Conservation (phyloP, 2,329 filamentous ascomycete genomes). For the Metarhizium album region DNA sequence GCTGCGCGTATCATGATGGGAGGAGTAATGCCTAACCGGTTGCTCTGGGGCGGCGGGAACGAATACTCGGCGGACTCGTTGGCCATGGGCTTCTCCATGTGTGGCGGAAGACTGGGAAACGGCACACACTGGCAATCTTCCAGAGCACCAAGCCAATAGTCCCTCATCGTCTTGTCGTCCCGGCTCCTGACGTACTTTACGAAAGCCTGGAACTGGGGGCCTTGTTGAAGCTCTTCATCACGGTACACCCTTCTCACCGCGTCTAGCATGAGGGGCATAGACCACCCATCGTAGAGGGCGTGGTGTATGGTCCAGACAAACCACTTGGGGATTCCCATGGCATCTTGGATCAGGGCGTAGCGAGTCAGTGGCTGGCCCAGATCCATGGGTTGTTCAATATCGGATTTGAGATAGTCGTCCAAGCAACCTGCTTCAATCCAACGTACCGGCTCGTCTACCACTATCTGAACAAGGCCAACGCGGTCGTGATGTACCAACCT, state of each 20-base stretch:
- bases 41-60: constrained; percentile 16
- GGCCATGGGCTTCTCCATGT: constrained; percentile 31
- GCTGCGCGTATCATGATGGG: not conserved
- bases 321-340: constrained; percentile 25
- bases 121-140: constrained; percentile 26
- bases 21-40: not conserved
- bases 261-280: constrained; percentile 33
- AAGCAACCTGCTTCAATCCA: constrained; percentile 18
- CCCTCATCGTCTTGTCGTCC: constrained; percentile 24
- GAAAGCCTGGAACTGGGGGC: constrained; percentile 29
- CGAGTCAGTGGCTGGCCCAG: constrained; percentile 30
- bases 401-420: constrained; percentile 23
- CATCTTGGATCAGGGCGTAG: constrained; percentile 25
- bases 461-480: constrained; percentile 31
- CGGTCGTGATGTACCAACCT: constrained; percentile 30
- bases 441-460: constrained; percentile 24
- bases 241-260: constrained; percentile 12
- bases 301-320: constrained; percentile 33
- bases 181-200: constrained; percentile 30
- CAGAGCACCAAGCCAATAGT: constrained; percentile 32
- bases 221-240: not conserved
- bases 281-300: constrained; percentile 36
- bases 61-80: constrained; percentile 32
- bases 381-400: constrained; percentile 25
- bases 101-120: constrained; percentile 31